Evolutionary conservation across 441 rosid species (phyloP).

Genomic region (Erodium texanum): DNA sequence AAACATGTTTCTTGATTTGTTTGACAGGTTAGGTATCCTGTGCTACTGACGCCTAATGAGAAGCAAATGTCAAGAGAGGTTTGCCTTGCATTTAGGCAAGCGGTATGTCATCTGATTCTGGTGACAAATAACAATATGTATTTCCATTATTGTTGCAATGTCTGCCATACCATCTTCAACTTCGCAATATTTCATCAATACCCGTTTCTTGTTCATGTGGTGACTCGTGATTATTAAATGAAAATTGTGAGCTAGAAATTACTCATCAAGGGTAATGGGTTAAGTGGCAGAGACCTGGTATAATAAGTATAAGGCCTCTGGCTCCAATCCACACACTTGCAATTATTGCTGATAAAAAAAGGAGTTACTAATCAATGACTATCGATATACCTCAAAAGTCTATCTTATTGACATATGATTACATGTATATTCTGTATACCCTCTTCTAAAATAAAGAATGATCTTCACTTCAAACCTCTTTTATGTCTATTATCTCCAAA

Average conservation of each 20-base stretch:
- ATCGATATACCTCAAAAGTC: background rate
- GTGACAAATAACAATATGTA: slow-evolving; percentile 2
- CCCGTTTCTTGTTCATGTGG: background rate
- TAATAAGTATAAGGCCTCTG: too few species aligned
- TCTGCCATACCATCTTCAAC: background rate
- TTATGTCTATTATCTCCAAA: background rate
- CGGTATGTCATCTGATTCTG: slow-evolving; percentile 38
- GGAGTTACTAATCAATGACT: background rate
- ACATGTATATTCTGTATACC: background rate
- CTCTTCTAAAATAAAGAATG: background rate
- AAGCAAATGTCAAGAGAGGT: slow-evolving; percentile 99
- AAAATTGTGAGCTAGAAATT: background rate
- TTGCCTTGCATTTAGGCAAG: slow-evolving; percentile 93
- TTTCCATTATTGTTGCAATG: background rate
- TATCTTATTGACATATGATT: background rate
- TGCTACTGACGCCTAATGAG: slow-evolving; percentile 88
- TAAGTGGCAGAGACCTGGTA: too few species aligned
- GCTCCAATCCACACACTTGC: too few species aligned
- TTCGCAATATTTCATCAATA: background rate
- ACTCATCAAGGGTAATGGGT: too few species aligned
- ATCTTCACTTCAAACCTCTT: background rate
- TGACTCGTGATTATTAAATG: background rate
- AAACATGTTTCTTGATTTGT: slow-evolving; percentile 10
- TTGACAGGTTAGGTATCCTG: slow-evolving; percentile 96
- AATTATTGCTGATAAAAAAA: background rate